Conservation (phyloP, 2,329 filamentous ascomycete genomes). For the Tolypocladium inflatum region DNA sequence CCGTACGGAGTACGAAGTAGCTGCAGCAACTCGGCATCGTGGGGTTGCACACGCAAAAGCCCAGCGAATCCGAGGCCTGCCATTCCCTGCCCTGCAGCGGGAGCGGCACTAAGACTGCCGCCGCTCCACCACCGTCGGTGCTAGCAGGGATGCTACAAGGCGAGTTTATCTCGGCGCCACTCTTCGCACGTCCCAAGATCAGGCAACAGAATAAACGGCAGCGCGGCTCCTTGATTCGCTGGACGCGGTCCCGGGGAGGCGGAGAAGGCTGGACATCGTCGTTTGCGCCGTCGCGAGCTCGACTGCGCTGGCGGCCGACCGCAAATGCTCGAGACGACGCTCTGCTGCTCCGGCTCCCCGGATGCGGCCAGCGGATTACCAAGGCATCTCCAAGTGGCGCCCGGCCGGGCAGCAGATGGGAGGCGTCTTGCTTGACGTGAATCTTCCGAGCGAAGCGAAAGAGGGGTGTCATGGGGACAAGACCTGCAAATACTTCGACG, state of each 20-base stretch:
- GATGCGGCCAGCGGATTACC: not conserved
- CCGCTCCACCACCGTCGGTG: not conserved
- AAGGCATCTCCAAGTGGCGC: not conserved
- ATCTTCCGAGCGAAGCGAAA: not conserved
- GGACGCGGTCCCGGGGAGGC: not conserved
- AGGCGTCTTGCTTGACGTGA: not conserved
- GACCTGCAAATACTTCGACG: not conserved
- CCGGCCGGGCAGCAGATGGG: not conserved
- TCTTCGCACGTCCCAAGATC: conserved; percentile 1
- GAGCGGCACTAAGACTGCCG: not conserved
- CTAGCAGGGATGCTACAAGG: not conserved
- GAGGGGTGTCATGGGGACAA: not conserved
- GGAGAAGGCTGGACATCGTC: not conserved
- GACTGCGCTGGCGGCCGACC: not conserved
- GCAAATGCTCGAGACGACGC: not conserved
- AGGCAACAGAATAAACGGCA: conserved; percentile 10
- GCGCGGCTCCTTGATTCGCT: not conserved
- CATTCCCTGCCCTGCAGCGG: not conserved
- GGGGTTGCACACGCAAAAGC: not conserved
- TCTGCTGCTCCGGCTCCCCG: not conserved
- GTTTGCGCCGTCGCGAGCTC: not conserved
- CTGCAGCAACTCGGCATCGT: not conserved
- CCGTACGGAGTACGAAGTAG: too few species aligned
- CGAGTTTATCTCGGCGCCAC: conserved; percentile 3
- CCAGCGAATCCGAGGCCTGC: not conserved